Base-by-base conservation (phyloP, 768 basidiomycete species). In the Terana coerulea region DNA sequence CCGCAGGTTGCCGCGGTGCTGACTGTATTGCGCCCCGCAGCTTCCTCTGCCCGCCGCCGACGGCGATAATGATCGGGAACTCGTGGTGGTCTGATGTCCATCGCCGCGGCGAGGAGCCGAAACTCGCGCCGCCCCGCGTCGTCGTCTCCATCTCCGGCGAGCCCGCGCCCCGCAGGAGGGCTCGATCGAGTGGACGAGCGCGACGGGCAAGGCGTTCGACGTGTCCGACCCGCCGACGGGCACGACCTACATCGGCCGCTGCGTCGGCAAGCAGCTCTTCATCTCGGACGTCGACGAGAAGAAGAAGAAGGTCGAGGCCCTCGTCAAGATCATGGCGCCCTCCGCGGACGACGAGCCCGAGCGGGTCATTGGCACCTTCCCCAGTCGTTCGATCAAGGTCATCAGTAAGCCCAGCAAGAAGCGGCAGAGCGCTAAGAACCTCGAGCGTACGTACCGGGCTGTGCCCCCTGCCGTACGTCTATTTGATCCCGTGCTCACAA, bases 331-430 rank as follows among this genome's bases (percentile, higher is more conserved):
- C 67, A 85, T 82, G 59, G 89, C 91, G 31, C 84, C 86, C 7
- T 78, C 81, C 14, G 81, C 83, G 43, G 88, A 91, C 45, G 86
- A 90, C 53, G 86, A 89, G 64, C 81, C 83, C 51, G 89, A 92
- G 64, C 80, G 86, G 33, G 75, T 92, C 30, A 83, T 98, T 59
- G 95, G 95, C 19, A 79, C 82, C 17, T 98, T 98, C 73, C 86
- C 90, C 37, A 91, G 90, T 58, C 86, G 88, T 40, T 85, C 94
- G n/a, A 98, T 98, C 76, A 95, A 94, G 69, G 91, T 98, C 62
- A 98, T 98, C 71, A 92, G 89, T 72, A 98, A 98, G 69, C 95
- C 95, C 3, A 92, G 90, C 73, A 97, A 98, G 77, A 97, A 97
- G 79, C 79, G 92, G 60, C 88, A 92, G 69, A 91, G 87, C 64